Percentiles rank a stretch among this genome's conserved stretches.
Conservation (phyloP, 2,329 filamentous ascomycete genomes). For the Ophiosphaerella narmari region DNA sequence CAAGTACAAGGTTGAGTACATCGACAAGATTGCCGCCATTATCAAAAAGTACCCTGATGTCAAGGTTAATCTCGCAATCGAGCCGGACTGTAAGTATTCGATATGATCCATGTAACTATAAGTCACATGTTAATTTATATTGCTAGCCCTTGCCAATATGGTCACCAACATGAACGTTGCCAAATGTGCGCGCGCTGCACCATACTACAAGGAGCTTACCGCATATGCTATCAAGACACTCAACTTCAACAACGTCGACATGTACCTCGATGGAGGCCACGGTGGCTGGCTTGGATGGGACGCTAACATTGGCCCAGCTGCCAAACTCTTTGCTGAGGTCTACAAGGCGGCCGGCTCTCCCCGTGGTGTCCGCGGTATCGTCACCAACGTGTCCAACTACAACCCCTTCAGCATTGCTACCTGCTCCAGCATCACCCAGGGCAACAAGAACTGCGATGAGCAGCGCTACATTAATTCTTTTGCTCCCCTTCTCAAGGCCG, state of each 20-base stretch:
- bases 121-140: background rate
- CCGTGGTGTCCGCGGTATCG: slow-evolving; percentile 56
- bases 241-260: slow-evolving; percentile 65
- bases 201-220: slow-evolving; percentile 60
- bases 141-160: slow-evolving; percentile 60
- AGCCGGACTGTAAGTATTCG: slow-evolving; percentile 48
- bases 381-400: slow-evolving; percentile 64
- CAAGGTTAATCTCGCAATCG: slow-evolving; percentile 57
- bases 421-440: slow-evolving; percentile 51
- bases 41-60: slow-evolving; percentile 60
- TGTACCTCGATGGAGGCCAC: slow-evolving; percentile 68
- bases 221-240: slow-evolving; percentile 61
- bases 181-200: slow-evolving; percentile 60
- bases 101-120: background rate
- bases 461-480: slow-evolving; percentile 58
- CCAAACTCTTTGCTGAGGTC: slow-evolving; percentile 53
- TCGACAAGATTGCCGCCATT: slow-evolving; percentile 59
- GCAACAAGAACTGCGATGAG: slow-evolving; percentile 59
- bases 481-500: slow-evolving; percentile 52
- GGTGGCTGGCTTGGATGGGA: slow-evolving; percentile 68
- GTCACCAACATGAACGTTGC: slow-evolving; percentile 62
- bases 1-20: slow-evolving; percentile 57
- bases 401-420: slow-evolving; percentile 57
- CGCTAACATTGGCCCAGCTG: slow-evolving; percentile 60
- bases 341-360: slow-evolving; percentile 55